A percentile compares a stretch with the other conserved stretches of the same genome.
These are phyloP conservation scores for Daldinia childiae DNA, from an alignment of 495 filamentous ascomycete genomes.

Conservation along the genomic window DNA sequence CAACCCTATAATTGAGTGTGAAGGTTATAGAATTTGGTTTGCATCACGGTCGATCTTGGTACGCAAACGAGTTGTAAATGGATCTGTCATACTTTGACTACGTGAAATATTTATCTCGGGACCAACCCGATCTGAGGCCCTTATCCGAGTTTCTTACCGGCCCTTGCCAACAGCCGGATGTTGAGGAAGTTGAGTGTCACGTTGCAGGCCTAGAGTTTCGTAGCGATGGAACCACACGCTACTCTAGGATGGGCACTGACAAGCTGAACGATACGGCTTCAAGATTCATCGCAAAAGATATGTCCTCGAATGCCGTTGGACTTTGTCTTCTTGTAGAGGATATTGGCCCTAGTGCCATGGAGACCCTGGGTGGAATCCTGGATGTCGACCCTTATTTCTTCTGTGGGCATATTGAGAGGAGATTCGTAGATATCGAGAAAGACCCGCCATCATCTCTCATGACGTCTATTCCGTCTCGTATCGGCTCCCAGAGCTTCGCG, in stretches of 20 bases:
- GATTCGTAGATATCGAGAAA: constrained; percentile 11
- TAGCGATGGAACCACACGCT: background rate
- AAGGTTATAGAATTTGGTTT: background rate
- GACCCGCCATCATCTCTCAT: constrained; percentile 7
- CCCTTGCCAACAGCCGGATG: background rate
- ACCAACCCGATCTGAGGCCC: background rate
- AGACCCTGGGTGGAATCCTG: constrained; percentile 2
- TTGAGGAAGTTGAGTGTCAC: background rate
- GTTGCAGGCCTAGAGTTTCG: constrained; percentile 10
- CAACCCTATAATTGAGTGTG: background rate
- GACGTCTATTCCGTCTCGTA: constrained; percentile 10
- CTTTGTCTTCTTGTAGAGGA: constrained; percentile 18
- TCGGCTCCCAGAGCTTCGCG: constrained; percentile 3
- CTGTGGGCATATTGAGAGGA: constrained; percentile 15
- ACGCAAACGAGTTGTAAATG: background rate
- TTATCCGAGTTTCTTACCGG: background rate
- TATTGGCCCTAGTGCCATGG: constrained; percentile 3
- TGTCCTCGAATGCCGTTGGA: background rate
- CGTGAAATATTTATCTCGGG: constrained; percentile 2
- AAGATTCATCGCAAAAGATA: background rate
- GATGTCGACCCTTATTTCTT: constrained; percentile 24
- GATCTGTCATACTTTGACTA: constrained; percentile 3
- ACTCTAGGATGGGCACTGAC: background rate
- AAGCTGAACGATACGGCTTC: background rate
- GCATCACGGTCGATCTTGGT: background rate